A percentile compares a stretch with the other conserved stretches of the same genome.
phyloP scores from a whole-genome alignment of 2,329 filamentous ascomycete species.

The Paramyrothecium sp. region DNA sequence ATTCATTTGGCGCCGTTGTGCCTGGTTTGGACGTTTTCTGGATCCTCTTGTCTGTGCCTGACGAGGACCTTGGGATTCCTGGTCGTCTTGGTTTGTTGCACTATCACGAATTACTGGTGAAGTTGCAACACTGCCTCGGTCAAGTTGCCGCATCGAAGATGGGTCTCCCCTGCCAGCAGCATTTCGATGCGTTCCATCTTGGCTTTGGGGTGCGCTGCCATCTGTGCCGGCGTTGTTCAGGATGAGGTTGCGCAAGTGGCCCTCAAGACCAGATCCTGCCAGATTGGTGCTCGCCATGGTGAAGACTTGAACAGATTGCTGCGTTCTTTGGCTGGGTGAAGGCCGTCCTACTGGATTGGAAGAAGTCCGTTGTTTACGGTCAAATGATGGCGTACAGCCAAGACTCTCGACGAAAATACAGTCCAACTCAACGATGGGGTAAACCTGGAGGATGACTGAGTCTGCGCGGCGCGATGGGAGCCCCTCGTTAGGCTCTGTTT shows the following conservation, averaged over 20 bases:
- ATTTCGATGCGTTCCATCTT: background rate
- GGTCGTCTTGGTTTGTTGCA: no score
- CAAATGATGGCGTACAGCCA: background rate
- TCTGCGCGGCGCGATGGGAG: background rate
- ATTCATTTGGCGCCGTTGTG: conserved; percentile 62
- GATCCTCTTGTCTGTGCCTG: conserved; percentile 22
- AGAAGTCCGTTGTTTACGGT: background rate
- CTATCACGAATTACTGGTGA: no score
- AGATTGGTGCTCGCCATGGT: conserved; percentile 4
- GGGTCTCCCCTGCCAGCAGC: no score
- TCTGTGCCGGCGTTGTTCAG: conserved; percentile 43
- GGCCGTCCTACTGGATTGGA: conserved; percentile 1
- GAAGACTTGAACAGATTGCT: background rate
- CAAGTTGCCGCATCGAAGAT: no score
- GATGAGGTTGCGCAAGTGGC: conserved; percentile 59
- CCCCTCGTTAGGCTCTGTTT: background rate
- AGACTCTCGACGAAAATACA: background rate
- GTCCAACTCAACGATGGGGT: background rate
- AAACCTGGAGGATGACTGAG: no score
- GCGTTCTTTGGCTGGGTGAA: background rate
- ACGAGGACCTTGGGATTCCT: background rate
- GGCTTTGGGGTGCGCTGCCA: background rate
- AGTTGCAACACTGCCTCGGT: no score
- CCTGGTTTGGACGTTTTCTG: conserved; percentile 59
- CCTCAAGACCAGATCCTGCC: conserved; percentile 41